Conservation (phyloP, 2,329 filamentous ascomycete genomes). For the Arthrobotrys megalospora region DNA sequence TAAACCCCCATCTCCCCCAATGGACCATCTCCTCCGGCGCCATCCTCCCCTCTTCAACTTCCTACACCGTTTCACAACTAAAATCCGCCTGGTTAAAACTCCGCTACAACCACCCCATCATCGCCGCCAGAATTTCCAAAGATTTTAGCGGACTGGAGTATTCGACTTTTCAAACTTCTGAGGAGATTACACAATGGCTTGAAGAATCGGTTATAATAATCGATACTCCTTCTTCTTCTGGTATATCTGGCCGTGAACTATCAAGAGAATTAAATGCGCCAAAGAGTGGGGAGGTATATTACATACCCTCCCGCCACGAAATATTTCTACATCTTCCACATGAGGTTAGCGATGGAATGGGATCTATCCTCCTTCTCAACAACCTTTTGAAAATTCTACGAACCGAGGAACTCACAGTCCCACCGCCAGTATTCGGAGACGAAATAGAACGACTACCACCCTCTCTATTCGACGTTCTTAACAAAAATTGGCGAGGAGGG, state of each 20-base stretch:
- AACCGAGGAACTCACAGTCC: not conserved
- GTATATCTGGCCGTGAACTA: not conserved
- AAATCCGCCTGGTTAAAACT: slow-evolving; percentile 27
- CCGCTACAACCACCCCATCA: slow-evolving; percentile 13
- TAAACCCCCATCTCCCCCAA: slow-evolving; percentile 6
- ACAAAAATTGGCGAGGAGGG: not conserved
- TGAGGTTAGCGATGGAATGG: slow-evolving; percentile 32
- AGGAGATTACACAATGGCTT: slow-evolving; percentile 3
- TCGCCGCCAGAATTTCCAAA: slow-evolving; percentile 2
- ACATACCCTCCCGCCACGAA: slow-evolving; percentile 3
- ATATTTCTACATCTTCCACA: slow-evolving; percentile 30
- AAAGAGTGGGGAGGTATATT: slow-evolving; percentile 13
- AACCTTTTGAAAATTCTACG: slow-evolving; percentile 19
- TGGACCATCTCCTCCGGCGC: not conserved
- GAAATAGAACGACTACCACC: slow-evolving; percentile 5
- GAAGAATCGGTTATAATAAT: slow-evolving; percentile 1
- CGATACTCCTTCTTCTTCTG: slow-evolving; percentile 1
- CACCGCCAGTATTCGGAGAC: not conserved
- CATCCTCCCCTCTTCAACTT: not conserved
- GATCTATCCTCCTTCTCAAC: slow-evolving; percentile 27
- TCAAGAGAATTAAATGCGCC: not conserved
- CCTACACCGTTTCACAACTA: slow-evolving; percentile 1
- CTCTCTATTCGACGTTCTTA: not conserved
- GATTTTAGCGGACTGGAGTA: slow-evolving; percentile 10
- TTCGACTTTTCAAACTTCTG: not conserved